These are phyloP conservation scores for Bacidia rubella DNA, from an alignment of 495 filamentous ascomycete species.

Conservation along the genomic window DNA sequence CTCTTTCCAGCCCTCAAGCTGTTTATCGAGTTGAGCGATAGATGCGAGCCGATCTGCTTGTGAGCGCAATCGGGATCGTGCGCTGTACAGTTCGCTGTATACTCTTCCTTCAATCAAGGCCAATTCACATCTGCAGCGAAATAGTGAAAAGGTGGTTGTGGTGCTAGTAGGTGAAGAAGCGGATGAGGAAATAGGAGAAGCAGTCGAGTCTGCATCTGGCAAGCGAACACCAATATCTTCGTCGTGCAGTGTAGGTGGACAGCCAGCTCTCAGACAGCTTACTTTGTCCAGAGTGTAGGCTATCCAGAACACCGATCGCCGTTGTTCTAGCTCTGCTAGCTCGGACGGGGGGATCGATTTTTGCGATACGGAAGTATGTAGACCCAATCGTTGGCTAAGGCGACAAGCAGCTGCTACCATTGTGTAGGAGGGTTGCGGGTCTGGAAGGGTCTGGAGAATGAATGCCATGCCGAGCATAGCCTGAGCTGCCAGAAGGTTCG, in stretches of 20 bases:
- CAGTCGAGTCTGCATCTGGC: background rate
- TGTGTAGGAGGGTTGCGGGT: background rate
- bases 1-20: background rate
- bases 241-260: background rate
- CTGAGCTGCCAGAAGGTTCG: background rate
- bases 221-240: constrained; percentile 2
- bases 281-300: background rate
- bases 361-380: background rate
- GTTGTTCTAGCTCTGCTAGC: background rate
- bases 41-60: background rate
- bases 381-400: background rate
- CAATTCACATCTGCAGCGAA: background rate
- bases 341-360: background rate
- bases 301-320: background rate
- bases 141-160: background rate
- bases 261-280: background rate
- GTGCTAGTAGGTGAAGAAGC: background rate
- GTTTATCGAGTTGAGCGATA: background rate
- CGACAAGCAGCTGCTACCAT: background rate
- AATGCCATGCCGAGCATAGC: background rate
- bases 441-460: background rate
- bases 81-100: background rate
- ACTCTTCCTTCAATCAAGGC: background rate
- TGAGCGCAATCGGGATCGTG: background rate
- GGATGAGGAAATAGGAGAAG: background rate